phyloP scores from a whole-genome alignment of 225 moss, liverwort and hornwort species.

The Physcomitrium patens region DNA sequence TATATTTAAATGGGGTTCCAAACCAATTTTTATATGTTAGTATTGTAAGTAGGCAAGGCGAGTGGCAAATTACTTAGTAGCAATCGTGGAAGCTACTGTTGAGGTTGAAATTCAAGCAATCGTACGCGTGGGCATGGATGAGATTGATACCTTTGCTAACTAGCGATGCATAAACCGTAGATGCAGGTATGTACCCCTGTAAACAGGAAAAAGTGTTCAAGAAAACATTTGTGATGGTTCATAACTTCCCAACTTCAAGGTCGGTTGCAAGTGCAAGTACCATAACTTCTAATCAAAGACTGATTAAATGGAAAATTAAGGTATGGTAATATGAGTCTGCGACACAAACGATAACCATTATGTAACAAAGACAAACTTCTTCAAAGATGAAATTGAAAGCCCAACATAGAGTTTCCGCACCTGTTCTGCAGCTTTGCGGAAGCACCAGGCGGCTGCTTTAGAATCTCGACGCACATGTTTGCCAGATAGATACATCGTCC shows the following conservation, averaged over 20 bases:
- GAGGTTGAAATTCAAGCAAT: conserved; percentile 9
- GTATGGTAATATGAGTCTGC: not conserved
- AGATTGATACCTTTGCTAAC: conserved; percentile 63
- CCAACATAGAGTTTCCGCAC: conserved; percentile 27
- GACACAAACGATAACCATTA: not conserved
- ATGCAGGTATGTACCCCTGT: conserved; percentile 78
- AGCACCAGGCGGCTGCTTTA: conserved; percentile 87
- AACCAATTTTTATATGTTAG: not conserved
- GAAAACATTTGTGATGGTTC: conserved; percentile 4
- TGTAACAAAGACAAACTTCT: not conserved
- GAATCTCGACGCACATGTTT: conserved; percentile 62
- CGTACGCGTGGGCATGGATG: not conserved
- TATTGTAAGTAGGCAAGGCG: not conserved
- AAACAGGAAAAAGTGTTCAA: conserved; percentile 23
- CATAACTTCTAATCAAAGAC: not conserved
- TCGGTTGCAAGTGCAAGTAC: conserved; percentile 1
- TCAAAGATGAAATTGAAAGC: conserved; percentile 8
- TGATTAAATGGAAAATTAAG: not conserved
- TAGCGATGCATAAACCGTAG: conserved; percentile 85
- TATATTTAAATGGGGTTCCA: no score
- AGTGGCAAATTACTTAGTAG: not conserved
- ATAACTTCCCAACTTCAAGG: not conserved
- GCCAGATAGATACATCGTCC: conserved; percentile 75
- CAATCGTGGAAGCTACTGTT: not conserved
- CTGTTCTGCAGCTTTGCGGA: conserved; percentile 90